Percentiles rank a stretch among this genome's conserved stretches.
These are phyloP conservation scores for Penicillium sp. DNA, from an alignment of 2,329 filamentous ascomycete genomes.

Conservation along the genomic window DNA sequence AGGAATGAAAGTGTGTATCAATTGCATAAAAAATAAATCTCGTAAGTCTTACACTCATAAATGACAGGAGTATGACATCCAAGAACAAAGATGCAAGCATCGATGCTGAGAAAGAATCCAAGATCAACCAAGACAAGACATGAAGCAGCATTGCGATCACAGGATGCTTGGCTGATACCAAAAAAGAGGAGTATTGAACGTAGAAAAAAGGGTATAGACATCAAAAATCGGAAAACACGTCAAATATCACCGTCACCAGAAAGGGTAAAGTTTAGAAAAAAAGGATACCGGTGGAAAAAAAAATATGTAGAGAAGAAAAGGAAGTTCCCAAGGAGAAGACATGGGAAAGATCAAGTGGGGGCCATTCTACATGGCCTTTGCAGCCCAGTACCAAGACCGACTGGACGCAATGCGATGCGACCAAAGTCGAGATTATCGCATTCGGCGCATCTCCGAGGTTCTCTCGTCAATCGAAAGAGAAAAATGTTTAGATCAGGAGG, in stretches of 20 bases:
- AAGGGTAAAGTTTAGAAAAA: background rate
- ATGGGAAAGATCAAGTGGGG: background rate
- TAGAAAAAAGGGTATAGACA: constrained; percentile 10
- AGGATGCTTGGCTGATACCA: constrained; percentile 4
- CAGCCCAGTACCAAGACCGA: background rate
- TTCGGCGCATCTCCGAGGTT: background rate
- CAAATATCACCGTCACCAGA: constrained; percentile 5
- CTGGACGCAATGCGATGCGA: constrained; percentile 1
- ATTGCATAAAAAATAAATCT: constrained; percentile 5
- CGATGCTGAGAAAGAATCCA: constrained; percentile 1
- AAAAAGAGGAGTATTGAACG: background rate
- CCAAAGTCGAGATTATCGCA: constrained; percentile 9
- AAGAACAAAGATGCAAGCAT: constrained; percentile 8
- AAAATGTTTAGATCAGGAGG: constrained; percentile 31
- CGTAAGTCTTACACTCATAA: constrained; percentile 11
- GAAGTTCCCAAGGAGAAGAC: background rate
- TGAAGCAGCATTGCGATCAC: background rate
- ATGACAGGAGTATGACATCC: constrained; percentile 8
- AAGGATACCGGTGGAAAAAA: background rate
- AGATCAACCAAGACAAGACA: constrained; percentile 6
- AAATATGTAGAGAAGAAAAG: constrained; percentile 6
- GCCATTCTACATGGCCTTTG: constrained; percentile 6
- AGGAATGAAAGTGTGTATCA: background rate
- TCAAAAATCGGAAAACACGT: constrained; percentile 6
- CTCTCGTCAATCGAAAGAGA: background rate